Evolutionary conservation across 1,284 basidiomycete species (phyloP).

Genomic region (Stygiomarasmius scandens): DNA sequence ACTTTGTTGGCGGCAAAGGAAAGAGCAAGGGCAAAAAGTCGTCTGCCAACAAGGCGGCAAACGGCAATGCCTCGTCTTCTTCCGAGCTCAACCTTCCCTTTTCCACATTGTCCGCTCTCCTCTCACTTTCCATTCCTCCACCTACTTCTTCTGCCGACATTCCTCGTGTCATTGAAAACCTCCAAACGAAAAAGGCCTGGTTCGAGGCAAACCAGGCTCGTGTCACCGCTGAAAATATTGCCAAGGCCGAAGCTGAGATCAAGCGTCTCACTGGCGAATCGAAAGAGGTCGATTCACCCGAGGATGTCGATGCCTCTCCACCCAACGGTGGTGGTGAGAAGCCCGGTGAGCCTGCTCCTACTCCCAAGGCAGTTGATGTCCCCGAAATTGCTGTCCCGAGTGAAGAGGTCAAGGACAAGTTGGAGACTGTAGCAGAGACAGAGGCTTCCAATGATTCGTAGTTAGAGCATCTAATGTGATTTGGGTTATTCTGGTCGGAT

Average conservation of each 20-base stretch:
- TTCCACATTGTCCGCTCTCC: conserved; percentile 83
- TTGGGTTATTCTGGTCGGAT: background rate
- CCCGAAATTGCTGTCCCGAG: conserved; percentile 36
- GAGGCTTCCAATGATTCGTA: conserved; percentile 26
- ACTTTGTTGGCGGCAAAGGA: conserved; percentile 79
- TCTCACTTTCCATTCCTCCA: conserved; percentile 89
- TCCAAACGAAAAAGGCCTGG: conserved; percentile 96
- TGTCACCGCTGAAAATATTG: conserved; percentile 71
- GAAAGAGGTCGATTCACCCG: conserved; percentile 50
- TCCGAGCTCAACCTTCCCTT: conserved; percentile 81
- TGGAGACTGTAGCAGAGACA: conserved; percentile 49
- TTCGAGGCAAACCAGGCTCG: conserved; percentile 79
- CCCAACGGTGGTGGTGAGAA: conserved; percentile 50
- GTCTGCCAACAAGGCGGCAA: conserved; percentile 36
- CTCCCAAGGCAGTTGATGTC: conserved; percentile 37
- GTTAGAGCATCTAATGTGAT: conserved; percentile 9
- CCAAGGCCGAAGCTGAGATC: conserved; percentile 82
- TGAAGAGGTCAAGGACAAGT: conserved; percentile 49
- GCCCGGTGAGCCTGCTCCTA: conserved; percentile 50
- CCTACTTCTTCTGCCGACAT: conserved; percentile 82
- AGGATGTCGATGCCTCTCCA: conserved; percentile 29
- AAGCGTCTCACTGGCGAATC: conserved; percentile 55
- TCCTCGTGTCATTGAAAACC: conserved; percentile 83
- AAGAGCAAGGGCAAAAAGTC: conserved; percentile 74
- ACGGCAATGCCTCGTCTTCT: conserved; percentile 39